These are phyloP conservation scores for Tricholoma saponaceum DNA, from an alignment of 768 basidiomycete species.

Conservation along the genomic window DNA sequence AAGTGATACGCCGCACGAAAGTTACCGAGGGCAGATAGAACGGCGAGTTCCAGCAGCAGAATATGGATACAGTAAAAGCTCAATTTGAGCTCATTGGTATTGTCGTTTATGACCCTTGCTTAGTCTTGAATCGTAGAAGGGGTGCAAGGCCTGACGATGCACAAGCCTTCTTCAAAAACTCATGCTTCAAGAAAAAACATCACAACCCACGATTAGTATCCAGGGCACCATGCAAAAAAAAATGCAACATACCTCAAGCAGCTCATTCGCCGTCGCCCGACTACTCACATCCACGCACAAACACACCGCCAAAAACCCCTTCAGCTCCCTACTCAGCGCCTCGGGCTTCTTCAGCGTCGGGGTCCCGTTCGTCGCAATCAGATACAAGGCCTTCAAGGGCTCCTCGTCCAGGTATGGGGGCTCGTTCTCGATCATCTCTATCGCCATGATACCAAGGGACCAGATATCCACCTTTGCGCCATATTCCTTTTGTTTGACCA, in stretches of 20 bases:
- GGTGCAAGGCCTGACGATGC: slow-evolving; percentile 79
- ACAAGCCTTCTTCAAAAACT: slow-evolving; percentile 90
- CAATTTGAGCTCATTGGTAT: background rate
- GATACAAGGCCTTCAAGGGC: slow-evolving; percentile 88
- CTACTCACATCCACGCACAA: slow-evolving; percentile 95
- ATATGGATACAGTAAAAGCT: background rate
- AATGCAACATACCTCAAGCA: slow-evolving; percentile 63
- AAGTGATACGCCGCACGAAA: background rate
- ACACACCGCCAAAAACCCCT: slow-evolving; percentile 97
- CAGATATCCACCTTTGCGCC: slow-evolving; percentile 96
- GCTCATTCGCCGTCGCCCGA: slow-evolving; percentile 83
- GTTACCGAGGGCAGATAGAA: background rate
- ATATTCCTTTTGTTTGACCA: slow-evolving; percentile 96
- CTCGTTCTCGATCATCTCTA: slow-evolving; percentile 99
- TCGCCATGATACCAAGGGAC: slow-evolving; percentile 97
- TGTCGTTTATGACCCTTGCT: slow-evolving; percentile 41
- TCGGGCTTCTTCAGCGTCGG: slow-evolving; percentile 98
- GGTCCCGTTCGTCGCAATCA: slow-evolving; percentile 98
- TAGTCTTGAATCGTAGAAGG: slow-evolving; percentile 75
- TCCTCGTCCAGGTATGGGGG: slow-evolving; percentile 96
- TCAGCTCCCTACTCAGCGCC: slow-evolving; percentile 84
- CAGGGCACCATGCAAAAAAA: background rate
- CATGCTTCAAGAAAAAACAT: slow-evolving; percentile 57
- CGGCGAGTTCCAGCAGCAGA: background rate
- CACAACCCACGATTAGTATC: slow-evolving; percentile 1